Evolutionary conservation across 805 yeast genomes (phyloP).

Genomic region (Suhomyces emberorum): DNA sequence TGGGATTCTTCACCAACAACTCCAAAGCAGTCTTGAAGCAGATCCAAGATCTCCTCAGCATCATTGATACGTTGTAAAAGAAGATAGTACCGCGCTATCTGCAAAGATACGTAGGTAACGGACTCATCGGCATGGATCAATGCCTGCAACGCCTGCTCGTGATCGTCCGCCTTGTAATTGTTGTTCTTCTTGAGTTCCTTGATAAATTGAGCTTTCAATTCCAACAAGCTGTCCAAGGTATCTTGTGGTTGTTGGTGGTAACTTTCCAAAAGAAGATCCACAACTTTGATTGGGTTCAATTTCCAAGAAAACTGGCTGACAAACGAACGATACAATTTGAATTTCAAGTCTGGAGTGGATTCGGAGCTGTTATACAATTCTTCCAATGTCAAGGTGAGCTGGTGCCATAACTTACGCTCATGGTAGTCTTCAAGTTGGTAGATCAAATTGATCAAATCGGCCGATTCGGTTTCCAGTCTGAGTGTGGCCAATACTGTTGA

Average conservation of each 20-base stretch:
- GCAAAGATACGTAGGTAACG: constrained; percentile 48
- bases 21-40: constrained; percentile 57
- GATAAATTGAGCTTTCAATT: constrained; percentile 27
- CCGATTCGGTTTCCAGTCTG: constrained; percentile 58
- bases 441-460: constrained; percentile 58
- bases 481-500: constrained; percentile 53
- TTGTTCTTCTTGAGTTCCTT: constrained; percentile 24
- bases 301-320: constrained; percentile 63
- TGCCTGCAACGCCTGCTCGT: constrained; percentile 20
- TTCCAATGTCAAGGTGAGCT: constrained; percentile 67
- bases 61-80: constrained; percentile 49
- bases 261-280: constrained; percentile 63
- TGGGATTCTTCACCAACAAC: constrained; percentile 17
- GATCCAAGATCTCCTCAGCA: constrained; percentile 67
- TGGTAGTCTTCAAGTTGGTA: constrained; percentile 77
- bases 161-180: constrained; percentile 26
- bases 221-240: constrained; percentile 35
- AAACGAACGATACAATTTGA: constrained; percentile 68
- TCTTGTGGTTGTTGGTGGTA: constrained; percentile 29
- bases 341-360: constrained; percentile 51
- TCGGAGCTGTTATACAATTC: constrained; percentile 47
- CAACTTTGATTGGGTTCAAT: constrained; percentile 75
- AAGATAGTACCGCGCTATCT: constrained; percentile 70
- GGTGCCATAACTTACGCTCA: constrained; percentile 94
- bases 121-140: constrained; percentile 52